A percentile compares a stretch with the other conserved stretches of the same genome.
These are phyloP conservation scores for Lepraria neglecta DNA, from an alignment of 495 filamentous ascomycete genomes.

Conservation along the genomic window DNA sequence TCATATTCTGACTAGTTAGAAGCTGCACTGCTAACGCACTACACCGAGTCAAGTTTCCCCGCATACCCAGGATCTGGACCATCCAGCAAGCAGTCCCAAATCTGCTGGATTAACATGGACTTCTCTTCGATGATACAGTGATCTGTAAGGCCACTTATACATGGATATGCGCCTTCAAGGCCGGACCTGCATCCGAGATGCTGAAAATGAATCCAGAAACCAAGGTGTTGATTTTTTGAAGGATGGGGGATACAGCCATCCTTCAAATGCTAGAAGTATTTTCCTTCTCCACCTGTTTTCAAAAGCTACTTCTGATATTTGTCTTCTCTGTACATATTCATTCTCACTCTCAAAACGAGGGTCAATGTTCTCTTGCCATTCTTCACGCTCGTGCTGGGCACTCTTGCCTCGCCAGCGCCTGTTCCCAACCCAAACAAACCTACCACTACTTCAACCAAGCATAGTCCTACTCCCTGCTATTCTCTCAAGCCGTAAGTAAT, in stretches of 20 bases:
- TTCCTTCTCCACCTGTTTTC: no score
- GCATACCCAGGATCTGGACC: background rate
- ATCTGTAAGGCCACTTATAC: background rate
- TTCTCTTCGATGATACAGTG: background rate
- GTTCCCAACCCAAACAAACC: slow-evolving; percentile 1
- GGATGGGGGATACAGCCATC: background rate
- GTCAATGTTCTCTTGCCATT: background rate
- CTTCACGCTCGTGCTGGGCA: background rate
- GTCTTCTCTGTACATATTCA: background rate
- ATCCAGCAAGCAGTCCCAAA: no score
- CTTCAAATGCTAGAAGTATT: background rate
- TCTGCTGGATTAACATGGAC: background rate
- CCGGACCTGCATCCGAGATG: background rate
- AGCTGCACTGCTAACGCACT: background rate
- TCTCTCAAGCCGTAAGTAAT: background rate
- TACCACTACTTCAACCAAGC: background rate
- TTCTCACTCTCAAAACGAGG: slow-evolving; percentile 4
- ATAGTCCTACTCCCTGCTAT: background rate
- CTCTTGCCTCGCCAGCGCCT: slow-evolving; percentile 14
- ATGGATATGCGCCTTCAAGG: background rate
- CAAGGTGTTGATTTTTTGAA: background rate
- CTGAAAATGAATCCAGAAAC: background rate
- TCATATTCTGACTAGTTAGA: background rate
- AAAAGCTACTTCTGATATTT: background rate
- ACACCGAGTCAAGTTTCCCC: slow-evolving; percentile 1